These are phyloP conservation scores for Suillus subalutaceus DNA, from an alignment of 768 basidiomycete genomes.

Conservation along the genomic window DNA sequence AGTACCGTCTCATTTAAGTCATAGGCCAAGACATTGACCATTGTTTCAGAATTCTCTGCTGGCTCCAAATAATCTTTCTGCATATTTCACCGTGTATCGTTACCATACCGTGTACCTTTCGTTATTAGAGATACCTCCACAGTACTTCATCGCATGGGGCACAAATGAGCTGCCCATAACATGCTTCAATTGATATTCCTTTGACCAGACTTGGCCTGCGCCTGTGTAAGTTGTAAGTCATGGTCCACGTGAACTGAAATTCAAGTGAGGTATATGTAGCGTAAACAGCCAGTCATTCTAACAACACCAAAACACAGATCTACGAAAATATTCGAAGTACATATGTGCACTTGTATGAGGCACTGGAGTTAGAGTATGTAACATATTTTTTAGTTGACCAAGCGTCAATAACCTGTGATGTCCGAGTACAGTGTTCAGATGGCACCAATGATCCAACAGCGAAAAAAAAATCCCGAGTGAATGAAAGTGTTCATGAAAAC, in stretches of 20 bases:
- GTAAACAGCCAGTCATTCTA: neutral
- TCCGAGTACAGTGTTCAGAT: neutral
- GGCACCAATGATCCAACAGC: slow-evolving; percentile 1
- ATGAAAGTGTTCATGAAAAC: slow-evolving; percentile 5
- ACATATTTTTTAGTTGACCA: neutral
- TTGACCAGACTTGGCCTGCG: neutral
- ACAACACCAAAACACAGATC: neutral
- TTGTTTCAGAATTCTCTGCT: slow-evolving; percentile 56
- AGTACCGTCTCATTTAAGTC: slow-evolving; percentile 25
- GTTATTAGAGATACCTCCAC: slow-evolving; percentile 35
- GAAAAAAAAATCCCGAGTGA: neutral
- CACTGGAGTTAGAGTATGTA: neutral
- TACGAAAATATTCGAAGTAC: neutral
- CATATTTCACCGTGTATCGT: slow-evolving; percentile 32
- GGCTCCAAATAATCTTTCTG: slow-evolving; percentile 50
- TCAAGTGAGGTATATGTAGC: neutral
- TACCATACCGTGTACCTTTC: slow-evolving; percentile 36
- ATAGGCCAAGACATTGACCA: slow-evolving; percentile 15
- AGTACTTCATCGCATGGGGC: slow-evolving; percentile 1
- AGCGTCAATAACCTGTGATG: neutral
- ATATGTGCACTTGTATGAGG: neutral
- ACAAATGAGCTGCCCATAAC: neutral
- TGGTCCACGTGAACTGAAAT: neutral
- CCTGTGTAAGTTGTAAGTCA: neutral
- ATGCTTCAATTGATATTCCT: neutral